phyloP scores from a whole-genome alignment of 2,329 filamentous ascomycete species.

The Coniella vitis region DNA sequence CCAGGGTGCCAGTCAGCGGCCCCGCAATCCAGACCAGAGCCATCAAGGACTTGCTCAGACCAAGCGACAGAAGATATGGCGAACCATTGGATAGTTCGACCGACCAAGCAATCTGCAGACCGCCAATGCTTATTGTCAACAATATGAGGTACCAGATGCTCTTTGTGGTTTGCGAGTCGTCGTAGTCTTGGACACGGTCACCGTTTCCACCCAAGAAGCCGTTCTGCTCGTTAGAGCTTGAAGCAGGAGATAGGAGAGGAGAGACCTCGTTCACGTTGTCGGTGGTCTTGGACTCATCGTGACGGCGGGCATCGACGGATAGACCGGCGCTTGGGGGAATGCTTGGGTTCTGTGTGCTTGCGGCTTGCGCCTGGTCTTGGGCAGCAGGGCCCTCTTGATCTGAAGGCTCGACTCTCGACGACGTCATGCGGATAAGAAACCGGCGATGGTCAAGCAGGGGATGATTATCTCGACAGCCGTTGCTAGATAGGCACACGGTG shows the following conservation, averaged over 20 bases:
- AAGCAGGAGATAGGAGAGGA: conserved; percentile 39
- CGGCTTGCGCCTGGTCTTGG: conserved; percentile 17
- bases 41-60: conserved; percentile 75
- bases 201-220: conserved; percentile 26
- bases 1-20: conserved; percentile 68
- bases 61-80: conserved; percentile 71
- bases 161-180: conserved; percentile 59
- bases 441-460: background rate
- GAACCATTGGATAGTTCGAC: conserved; percentile 93
- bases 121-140: conserved; percentile 79
- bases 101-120: conserved; percentile 90
- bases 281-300: conserved; percentile 18
- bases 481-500: background rate
- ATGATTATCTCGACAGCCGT: background rate
- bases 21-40: conserved; percentile 81
- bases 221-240: conserved; percentile 26
- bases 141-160: conserved; percentile 80
- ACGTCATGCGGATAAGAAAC: conserved; percentile 28
- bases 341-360: conserved; percentile 11
- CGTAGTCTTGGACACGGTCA: conserved; percentile 28
- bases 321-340: conserved; percentile 18
- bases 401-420: conserved; percentile 28
- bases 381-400: conserved; percentile 22
- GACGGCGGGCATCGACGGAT: conserved; percentile 18
- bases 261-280: conserved; percentile 36